Evolutionary conservation across 257 asterid genomes (phyloP).

Genomic region (Rauvolfia tetraphylla): DNA sequence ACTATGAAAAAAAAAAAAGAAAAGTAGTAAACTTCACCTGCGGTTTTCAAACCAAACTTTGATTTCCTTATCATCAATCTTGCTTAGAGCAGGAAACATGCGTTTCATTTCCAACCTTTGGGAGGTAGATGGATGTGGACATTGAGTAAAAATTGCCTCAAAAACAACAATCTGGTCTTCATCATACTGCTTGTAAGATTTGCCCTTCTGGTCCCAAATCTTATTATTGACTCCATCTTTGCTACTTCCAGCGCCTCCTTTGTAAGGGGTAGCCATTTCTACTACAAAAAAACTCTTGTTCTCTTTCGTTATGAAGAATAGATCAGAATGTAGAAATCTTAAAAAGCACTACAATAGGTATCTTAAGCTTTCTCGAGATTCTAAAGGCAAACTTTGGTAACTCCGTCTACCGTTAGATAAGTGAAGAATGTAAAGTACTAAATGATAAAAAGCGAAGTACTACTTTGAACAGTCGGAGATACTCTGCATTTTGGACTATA

Average conservation of each 20-base stretch:
- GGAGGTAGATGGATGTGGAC: background rate
- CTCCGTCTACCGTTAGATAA: background rate
- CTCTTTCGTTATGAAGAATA: background rate
- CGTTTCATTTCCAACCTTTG: constrained; percentile 9
- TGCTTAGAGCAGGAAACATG: background rate
- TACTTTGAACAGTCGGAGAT: background rate
- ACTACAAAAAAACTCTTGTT: background rate
- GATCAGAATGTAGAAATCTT: background rate
- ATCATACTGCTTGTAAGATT: background rate
- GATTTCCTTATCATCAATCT: background rate
- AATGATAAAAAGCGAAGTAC: background rate
- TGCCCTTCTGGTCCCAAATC: background rate
- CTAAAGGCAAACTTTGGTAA: background rate
- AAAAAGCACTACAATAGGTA: background rate
- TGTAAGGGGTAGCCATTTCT: background rate
- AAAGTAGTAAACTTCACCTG: background rate
- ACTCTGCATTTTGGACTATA: background rate
- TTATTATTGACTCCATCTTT: background rate
- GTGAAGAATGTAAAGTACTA: background rate
- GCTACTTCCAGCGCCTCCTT: background rate
- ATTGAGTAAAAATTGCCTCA: background rate
- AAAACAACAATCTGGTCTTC: background rate
- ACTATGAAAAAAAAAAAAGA: background rate
- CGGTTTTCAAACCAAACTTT: background rate
- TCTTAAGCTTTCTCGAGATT: background rate